A percentile compares a stretch with the other conserved stretches of the same genome.
phyloP scores from a whole-genome alignment of 306 rosid genomes.

The Castanea mollissima region DNA sequence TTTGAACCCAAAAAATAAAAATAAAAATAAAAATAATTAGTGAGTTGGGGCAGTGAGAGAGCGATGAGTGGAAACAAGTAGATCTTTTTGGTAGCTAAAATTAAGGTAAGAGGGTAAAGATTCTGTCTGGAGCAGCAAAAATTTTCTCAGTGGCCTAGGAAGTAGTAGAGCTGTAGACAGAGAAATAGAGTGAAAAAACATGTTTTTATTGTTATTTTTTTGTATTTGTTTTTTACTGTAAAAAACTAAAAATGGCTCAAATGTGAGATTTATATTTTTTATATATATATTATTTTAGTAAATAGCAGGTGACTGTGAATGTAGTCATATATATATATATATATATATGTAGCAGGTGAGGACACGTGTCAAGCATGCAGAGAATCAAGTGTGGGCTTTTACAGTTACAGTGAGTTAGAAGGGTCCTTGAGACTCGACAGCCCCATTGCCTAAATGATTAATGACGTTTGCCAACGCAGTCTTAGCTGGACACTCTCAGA shows the following conservation, averaged over 20 bases:
- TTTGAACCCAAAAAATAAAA: neutral
- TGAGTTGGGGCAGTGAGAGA: slow-evolving; percentile 19
- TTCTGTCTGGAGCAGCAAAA: slow-evolving; percentile 27
- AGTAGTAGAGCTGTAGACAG: neutral
- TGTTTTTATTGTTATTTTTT: neutral
- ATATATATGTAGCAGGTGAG: slow-evolving; percentile 1
- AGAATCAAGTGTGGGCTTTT: slow-evolving; percentile 4
- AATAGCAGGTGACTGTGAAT: neutral
- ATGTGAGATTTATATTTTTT: neutral
- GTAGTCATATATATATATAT: neutral
- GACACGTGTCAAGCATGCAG: slow-evolving; percentile 60
- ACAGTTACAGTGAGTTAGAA: neutral
- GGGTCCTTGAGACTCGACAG: slow-evolving; percentile 4
- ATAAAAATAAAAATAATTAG: neutral
- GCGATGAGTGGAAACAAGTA: slow-evolving; percentile 12
- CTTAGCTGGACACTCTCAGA: slow-evolving; percentile 44
- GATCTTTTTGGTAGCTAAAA: slow-evolving; percentile 40
- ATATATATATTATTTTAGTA: too few species aligned
- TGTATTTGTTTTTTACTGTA: neutral
- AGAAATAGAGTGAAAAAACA: neutral
- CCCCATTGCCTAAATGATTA: slow-evolving; percentile 31
- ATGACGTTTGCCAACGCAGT: slow-evolving; percentile 56
- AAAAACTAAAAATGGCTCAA: neutral
- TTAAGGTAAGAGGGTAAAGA: slow-evolving; percentile 31
- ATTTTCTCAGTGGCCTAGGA: slow-evolving; percentile 21